Base-by-base conservation (phyloP, 2,329 filamentous ascomycete genomes). In the Paecilomyces variotii region DNA sequence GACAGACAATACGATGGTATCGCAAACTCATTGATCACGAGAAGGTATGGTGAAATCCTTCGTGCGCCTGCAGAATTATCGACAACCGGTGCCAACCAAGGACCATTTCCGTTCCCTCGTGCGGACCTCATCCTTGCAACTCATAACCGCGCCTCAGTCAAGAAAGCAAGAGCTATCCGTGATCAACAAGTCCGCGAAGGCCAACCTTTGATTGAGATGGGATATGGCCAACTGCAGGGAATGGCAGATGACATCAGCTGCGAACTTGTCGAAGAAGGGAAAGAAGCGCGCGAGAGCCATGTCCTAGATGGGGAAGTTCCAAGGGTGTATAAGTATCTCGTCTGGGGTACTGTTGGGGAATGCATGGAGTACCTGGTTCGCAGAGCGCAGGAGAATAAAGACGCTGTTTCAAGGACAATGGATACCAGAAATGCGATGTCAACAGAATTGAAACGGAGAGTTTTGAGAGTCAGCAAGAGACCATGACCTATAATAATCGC, bases 61-160 rank as follows among this genome's bases (percentile, higher is more conserved):
- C 60, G 73, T 57, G 67, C 78, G 5, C 64, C 77, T 27, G 66
- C 71, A 26, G 75, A 74, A 70, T 4, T 70, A 71, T 2, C 59
- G 70, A 5, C 65, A 63, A 0, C 71, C 74, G 25, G 26, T 9
- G 14, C 12, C 25, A 45, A 64, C 73, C 74, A 65, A 53, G 6
- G 39, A 19, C 2, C n/a, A 14, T 32, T 14, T 5, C 11, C 35
- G 28, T 87, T 84, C 68, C 86, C 85, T 0, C 70, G 70, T 4
- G 79, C 86, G 11, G 75, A 80, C 61, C 74, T 95, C 30, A 83
- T 96, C 11, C 80, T 96, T 12, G 91, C 91, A 14, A 88, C 88
- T 0, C 91, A 96, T 78, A 96, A 96, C 70, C 83, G 84, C 55
- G 81, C 82, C 53, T 89, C 88, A 0, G 87, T 96, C 12, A 65